Conservation (phyloP, 73 alveolate genomes). For the Paraurostyla sp. region DNA sequence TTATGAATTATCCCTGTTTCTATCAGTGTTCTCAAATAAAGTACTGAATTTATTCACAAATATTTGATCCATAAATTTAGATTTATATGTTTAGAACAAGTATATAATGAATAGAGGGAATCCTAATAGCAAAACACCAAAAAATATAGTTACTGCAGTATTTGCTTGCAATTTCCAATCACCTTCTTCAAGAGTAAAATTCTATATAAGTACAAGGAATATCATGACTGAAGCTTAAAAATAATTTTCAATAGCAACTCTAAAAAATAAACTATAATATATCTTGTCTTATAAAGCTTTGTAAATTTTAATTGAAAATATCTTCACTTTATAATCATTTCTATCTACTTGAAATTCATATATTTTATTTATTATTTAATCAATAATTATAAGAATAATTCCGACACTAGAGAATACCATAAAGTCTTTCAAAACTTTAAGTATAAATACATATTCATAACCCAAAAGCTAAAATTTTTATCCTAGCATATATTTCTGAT, state of each 20-base stretch:
- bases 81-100: not conserved
- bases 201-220: no score
- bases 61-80: not conserved
- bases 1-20: not conserved
- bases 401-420: not conserved
- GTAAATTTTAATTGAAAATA: not conserved
- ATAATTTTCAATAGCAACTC: constrained; percentile 15
- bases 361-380: not conserved
- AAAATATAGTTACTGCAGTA: not conserved
- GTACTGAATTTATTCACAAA: constrained; percentile 1
- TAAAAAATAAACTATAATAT: constrained; percentile 18
- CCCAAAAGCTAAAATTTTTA: not conserved
- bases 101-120: not conserved
- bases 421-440: not conserved
- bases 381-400: not conserved
- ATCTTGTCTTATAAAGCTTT: not conserved
- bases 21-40: not conserved
- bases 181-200: no score
- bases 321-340: not conserved
- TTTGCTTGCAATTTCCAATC: no score
- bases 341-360: not conserved
- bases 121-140: not conserved
- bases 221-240: not conserved
- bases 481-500: no score
- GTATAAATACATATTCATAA: not conserved